phyloP scores from a whole-genome alignment of 441 rosid genomes.

The Biscutella laevigata region DNA sequence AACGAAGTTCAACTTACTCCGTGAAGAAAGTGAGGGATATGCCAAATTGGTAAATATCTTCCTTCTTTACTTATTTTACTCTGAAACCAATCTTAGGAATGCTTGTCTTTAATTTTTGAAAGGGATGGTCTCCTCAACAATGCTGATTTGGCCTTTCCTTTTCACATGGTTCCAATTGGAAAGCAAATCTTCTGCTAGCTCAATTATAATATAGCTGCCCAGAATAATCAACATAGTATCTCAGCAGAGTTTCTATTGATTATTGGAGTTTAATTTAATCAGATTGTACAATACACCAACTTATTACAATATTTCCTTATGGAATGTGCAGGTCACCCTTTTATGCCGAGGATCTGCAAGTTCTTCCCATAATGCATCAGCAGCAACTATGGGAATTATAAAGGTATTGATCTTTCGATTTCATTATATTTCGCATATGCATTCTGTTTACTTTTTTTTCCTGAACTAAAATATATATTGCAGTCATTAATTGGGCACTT shows the following conservation, averaged over 20 bases:
- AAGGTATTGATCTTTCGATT: conserved; percentile 51
- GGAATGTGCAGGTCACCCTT: conserved; percentile 67
- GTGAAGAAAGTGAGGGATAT: conserved; percentile 99
- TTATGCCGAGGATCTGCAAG: conserved; percentile 78
- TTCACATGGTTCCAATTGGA: conserved; percentile 13
- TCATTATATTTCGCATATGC: conserved; percentile 6
- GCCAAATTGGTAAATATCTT: conserved; percentile 74
- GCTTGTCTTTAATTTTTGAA: conserved; percentile 10
- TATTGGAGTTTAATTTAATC: conserved; percentile 8
- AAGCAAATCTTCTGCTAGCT: conserved; percentile 19
- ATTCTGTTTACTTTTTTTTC: conserved; percentile 15
- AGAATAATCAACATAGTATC: conserved; percentile 8
- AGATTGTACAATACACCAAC: conserved; percentile 11
- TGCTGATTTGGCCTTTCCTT: conserved; percentile 15
- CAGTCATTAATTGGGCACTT: conserved; percentile 99
- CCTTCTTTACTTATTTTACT: neutral
- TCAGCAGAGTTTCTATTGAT: conserved; percentile 6
- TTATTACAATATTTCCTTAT: conserved; percentile 12
- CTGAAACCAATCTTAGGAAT: conserved; percentile 5
- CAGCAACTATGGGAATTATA: conserved; percentile 87
- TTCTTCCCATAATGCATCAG: conserved; percentile 52
- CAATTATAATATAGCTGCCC: neutral
- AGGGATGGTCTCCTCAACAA: conserved; percentile 8
- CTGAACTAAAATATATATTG: conserved; percentile 31
- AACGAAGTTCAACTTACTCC: conserved; percentile 94